Evolutionary conservation across 148 eudicot genomes (phyloP).

Genomic region (Fallopia convolvulus): DNA sequence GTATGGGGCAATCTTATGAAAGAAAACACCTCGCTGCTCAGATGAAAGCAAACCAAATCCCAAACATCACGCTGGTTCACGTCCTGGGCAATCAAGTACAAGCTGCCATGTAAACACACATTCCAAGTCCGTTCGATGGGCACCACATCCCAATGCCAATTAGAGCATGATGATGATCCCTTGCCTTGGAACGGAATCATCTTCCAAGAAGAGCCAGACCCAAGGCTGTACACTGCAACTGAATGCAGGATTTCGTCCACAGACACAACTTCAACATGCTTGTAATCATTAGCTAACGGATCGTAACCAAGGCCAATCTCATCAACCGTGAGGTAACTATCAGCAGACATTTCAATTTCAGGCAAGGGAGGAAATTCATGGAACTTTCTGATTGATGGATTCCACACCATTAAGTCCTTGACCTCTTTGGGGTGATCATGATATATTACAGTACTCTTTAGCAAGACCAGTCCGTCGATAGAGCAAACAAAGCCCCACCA

Average conservation of each 20-base stretch:
- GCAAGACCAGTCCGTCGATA: background rate
- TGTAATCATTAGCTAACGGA: background rate
- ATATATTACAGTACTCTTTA: background rate
- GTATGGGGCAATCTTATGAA: background rate
- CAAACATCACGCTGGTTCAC: too few species aligned
- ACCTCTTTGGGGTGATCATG: too few species aligned
- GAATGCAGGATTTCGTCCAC: background rate
- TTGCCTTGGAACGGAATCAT: background rate
- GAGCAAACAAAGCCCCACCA: background rate
- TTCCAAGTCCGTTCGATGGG: background rate
- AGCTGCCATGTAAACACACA: background rate
- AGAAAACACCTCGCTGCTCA: background rate
- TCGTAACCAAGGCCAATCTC: background rate
- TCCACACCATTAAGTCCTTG: background rate
- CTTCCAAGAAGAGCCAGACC: background rate
- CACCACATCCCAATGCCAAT: too few species aligned
- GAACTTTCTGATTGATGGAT: background rate
- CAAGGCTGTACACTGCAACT: background rate
- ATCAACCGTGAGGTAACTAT: background rate
- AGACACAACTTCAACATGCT: background rate
- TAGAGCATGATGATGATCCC: background rate
- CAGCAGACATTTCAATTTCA: background rate
- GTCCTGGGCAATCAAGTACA: background rate
- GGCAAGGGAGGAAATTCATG: too few species aligned
- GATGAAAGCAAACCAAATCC: background rate